These are phyloP conservation scores for Monilinia fructicola DNA, from an alignment of 2,329 filamentous ascomycete species.

Conservation along the genomic window DNA sequence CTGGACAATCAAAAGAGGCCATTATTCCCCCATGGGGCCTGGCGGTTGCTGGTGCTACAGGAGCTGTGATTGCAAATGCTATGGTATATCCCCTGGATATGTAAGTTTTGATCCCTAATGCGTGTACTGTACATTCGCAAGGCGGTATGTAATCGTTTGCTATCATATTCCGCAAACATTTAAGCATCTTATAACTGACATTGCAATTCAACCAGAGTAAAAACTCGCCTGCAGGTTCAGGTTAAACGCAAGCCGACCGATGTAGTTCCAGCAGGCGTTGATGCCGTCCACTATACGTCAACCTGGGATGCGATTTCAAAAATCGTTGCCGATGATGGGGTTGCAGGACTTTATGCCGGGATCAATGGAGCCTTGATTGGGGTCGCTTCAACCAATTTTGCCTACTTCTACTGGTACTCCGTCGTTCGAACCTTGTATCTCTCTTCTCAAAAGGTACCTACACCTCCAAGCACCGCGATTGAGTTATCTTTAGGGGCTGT, in stretches of 20 bases:
- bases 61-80: slow-evolving; percentile 91
- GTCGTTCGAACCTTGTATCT: slow-evolving; percentile 80
- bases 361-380: slow-evolving; percentile 84
- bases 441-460: slow-evolving; percentile 55
- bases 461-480: slow-evolving; percentile 71
- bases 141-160: slow-evolving; percentile 18
- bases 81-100: slow-evolving; percentile 96
- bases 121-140: slow-evolving; percentile 18
- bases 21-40: slow-evolving; percentile 84
- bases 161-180: slow-evolving; percentile 12
- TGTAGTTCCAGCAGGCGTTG: slow-evolving; percentile 45
- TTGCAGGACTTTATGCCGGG: slow-evolving; percentile 82
- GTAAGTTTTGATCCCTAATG: slow-evolving; percentile 53
- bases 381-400: slow-evolving; percentile 96
- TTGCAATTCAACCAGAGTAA: slow-evolving; percentile 63
- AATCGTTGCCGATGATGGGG: slow-evolving; percentile 77
- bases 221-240: slow-evolving; percentile 94
- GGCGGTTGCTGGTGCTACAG: slow-evolving; percentile 87
- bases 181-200: slow-evolving; percentile 14
- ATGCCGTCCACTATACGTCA: slow-evolving; percentile 75
- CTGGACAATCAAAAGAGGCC: slow-evolving; percentile 40
- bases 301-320: slow-evolving; percentile 86
- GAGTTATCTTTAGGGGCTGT: slow-evolving; percentile 84
- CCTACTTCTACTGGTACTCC: slow-evolving; percentile 99
- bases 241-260: slow-evolving; percentile 62